phyloP scores from a whole-genome alignment of 163 green algal species.

The Coccomyxa subellipsoidea region DNA sequence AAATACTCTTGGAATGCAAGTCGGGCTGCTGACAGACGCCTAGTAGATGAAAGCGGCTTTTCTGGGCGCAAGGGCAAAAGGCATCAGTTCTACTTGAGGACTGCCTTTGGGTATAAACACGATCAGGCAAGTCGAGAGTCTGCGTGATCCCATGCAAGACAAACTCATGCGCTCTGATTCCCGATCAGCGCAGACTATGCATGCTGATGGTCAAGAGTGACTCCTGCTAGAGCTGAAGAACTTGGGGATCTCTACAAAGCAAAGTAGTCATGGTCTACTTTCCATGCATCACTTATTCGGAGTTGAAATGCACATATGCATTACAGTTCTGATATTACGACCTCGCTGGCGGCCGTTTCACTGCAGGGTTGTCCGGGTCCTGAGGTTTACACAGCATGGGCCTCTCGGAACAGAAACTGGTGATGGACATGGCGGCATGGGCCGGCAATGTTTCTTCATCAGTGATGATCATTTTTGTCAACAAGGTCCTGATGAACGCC shows the following conservation, averaged over 20 bases:
- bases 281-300: no score
- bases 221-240: no score
- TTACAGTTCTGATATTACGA: no score
- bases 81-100: background rate
- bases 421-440: conserved; percentile 35
- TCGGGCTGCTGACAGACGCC: no score
- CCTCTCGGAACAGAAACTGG: conserved; percentile 6
- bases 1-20: no score
- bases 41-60: background rate
- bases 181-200: no score
- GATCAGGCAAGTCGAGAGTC: background rate
- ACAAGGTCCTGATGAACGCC: conserved; percentile 88
- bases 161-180: no score
- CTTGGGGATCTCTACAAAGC: no score
- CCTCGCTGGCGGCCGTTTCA: background rate
- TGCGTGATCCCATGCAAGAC: background rate
- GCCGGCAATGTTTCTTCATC: conserved; percentile 71
- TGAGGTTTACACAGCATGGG: background rate
- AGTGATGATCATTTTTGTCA: conserved; percentile 92
- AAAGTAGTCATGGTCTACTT: no score
- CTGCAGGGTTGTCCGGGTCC: background rate
- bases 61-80: background rate
- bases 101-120: background rate
- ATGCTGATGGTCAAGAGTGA: no score
- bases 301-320: no score